Conservation (phyloP, 306 rosid species). For the Rosa chinensis region DNA sequence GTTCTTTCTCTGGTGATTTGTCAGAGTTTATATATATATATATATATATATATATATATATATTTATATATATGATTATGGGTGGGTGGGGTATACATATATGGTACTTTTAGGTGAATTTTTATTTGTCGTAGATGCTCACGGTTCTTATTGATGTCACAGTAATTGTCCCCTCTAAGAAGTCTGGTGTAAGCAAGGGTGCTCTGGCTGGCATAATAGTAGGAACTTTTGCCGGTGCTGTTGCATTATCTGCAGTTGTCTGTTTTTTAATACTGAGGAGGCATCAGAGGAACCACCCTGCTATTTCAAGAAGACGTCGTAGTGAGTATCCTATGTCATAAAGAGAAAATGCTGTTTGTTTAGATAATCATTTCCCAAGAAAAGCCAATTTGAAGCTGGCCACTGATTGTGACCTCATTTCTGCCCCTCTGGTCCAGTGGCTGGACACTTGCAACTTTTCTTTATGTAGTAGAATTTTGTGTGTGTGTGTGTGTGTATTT, state of each 20-base stretch:
- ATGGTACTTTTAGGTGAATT: conserved; percentile 6
- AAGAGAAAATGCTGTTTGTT: not conserved
- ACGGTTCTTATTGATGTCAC: conserved; percentile 35
- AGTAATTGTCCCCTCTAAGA: conserved; percentile 33
- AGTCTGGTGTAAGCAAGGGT: conserved; percentile 58
- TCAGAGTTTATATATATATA: not conserved
- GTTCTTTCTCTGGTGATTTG: conserved; percentile 15
- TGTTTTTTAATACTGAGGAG: conserved; percentile 59
- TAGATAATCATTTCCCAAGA: not conserved
- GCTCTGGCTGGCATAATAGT: conserved; percentile 69
- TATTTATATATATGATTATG: not conserved
- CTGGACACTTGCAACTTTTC: not conserved
- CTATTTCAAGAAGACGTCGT: conserved; percentile 52
- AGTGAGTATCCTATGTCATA: conserved; percentile 54
- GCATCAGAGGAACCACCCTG: conserved; percentile 30
- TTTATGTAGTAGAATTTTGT: not conserved
- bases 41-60: too few species aligned
- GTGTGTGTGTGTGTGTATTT: not conserved
- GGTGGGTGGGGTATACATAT: not conserved
- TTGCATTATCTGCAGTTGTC: conserved; percentile 58
- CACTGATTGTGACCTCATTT: conserved; percentile 1
- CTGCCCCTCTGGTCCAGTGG: not conserved
- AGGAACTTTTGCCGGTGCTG: conserved; percentile 72
- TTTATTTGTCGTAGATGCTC: conserved; percentile 22
- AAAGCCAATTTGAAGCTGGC: not conserved